phyloP scores from a whole-genome alignment of 2,329 filamentous ascomycete species.

The Sporothrix phasma region DNA sequence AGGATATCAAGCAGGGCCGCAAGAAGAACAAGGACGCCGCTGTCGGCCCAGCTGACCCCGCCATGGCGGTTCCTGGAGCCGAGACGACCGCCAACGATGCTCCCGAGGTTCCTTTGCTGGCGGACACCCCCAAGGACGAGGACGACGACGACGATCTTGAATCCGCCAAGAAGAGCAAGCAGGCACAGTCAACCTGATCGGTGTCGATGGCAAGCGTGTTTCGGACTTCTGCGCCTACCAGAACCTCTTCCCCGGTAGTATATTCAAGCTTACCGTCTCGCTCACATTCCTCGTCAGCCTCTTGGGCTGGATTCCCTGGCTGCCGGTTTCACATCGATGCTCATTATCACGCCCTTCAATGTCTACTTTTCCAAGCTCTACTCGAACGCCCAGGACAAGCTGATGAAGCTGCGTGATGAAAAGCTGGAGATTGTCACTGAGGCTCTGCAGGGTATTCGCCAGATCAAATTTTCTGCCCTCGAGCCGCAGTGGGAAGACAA shows the following conservation, averaged over 20 bases:
- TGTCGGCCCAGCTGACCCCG: conserved; percentile 24
- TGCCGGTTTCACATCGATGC: conserved; percentile 54
- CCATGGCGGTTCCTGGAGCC: conserved; percentile 22
- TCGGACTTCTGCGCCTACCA: conserved; percentile 59
- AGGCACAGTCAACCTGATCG: conserved; percentile 68
- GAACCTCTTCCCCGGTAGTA: conserved; percentile 51
- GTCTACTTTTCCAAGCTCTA: conserved; percentile 56
- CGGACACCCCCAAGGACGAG: conserved; percentile 32
- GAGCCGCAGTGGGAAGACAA: conserved; percentile 66
- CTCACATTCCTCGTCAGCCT: conserved; percentile 57
- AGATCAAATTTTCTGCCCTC: conserved; percentile 75
- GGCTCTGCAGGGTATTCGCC: conserved; percentile 66
- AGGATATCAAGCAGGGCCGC: conserved; percentile 60
- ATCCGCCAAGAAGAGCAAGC: conserved; percentile 43
- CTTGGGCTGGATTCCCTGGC: conserved; percentile 62
- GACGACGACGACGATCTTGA: conserved; percentile 41
- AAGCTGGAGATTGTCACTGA: conserved; percentile 71
- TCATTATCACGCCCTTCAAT: conserved; percentile 58
- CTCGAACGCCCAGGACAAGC: conserved; percentile 50
- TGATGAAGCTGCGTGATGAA: conserved; percentile 68
- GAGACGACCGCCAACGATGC: conserved; percentile 21
- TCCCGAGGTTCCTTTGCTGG: conserved; percentile 20
- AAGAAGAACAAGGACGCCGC: conserved; percentile 32
- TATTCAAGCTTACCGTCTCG: conserved; percentile 55
- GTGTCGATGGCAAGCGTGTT: conserved; percentile 63